Evolutionary conservation across 2,329 filamentous ascomycete species (phyloP).

Genomic region (Fusarium pseudocircinatum): DNA sequence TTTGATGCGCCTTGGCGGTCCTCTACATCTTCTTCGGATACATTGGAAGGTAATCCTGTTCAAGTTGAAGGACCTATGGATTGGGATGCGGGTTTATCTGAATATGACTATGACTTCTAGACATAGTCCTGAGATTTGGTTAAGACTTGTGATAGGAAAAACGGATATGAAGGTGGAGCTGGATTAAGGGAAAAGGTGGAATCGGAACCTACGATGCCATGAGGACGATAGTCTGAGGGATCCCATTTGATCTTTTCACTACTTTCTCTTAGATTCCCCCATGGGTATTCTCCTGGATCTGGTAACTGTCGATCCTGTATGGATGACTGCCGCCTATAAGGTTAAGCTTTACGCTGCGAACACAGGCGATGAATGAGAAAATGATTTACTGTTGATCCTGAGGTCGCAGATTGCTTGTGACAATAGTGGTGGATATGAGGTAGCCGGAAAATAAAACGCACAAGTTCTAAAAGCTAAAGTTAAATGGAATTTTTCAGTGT

Average conservation of each 20-base stretch:
- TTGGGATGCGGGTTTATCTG: neutral
- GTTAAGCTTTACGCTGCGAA: no score
- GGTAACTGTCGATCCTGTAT: neutral
- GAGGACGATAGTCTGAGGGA: no score
- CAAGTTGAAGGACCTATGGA: neutral
- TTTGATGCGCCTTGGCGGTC: neutral
- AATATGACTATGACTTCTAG: no score
- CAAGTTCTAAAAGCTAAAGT: no score
- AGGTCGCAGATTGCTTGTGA: no score
- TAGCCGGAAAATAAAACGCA: neutral
- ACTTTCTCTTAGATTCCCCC: neutral
- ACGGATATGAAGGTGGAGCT: no score
- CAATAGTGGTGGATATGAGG: neutral
- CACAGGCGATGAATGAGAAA: no score
- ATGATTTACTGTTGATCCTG: neutral
- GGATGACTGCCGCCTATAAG: no score
- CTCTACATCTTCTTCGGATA: neutral
- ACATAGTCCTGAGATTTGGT: no score
- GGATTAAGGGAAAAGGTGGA: neutral
- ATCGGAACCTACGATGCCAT: no score
- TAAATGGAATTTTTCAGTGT: no score
- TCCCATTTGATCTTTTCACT: neutral
- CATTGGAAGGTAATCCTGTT: neutral
- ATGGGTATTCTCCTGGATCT: fast-evolving
- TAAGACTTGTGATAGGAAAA: neutral